Percentiles rank a stretch among this genome's conserved stretches.
phyloP scores from a whole-genome alignment of 306 rosid species.

The Biancaea sappan region DNA sequence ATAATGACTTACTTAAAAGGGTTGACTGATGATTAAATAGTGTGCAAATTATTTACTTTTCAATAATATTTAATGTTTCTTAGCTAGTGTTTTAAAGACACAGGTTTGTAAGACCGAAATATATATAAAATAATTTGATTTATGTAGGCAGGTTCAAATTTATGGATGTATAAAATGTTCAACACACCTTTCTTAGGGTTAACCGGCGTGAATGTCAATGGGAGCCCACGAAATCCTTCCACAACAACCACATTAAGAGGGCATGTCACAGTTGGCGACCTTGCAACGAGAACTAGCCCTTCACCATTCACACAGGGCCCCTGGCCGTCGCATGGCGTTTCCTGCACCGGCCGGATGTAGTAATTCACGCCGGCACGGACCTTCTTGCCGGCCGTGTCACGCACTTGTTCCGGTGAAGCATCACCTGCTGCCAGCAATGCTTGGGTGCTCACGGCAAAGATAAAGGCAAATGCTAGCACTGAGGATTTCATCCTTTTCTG shows the following conservation, averaged over 20 bases:
- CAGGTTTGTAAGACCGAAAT: no score
- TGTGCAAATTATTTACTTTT: no score
- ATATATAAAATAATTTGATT: neutral
- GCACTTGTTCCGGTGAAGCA: neutral
- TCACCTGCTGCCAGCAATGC: neutral
- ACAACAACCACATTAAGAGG: slow-evolving; percentile 59
- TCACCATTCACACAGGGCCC: slow-evolving; percentile 54
- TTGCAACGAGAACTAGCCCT: slow-evolving; percentile 46
- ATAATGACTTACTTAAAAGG: no score
- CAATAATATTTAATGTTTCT: no score
- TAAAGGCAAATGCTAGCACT: neutral
- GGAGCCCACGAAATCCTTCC: slow-evolving; percentile 48
- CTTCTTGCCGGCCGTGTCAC: neutral
- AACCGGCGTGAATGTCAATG: slow-evolving; percentile 42
- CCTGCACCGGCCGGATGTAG: slow-evolving; percentile 49
- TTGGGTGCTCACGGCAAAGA: neutral
- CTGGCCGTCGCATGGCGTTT: slow-evolving; percentile 35
- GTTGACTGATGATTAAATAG: no score
- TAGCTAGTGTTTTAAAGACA: no score
- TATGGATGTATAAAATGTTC: neutral
- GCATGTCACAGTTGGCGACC: slow-evolving; percentile 39
- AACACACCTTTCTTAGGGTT: slow-evolving; percentile 35
- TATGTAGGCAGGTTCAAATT: neutral
- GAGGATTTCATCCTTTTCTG: neutral
- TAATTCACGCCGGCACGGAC: slow-evolving; percentile 37